Evolutionary conservation across 1,139 yeast genomes (phyloP).

Genomic region (Suhomyces kunorum): DNA sequence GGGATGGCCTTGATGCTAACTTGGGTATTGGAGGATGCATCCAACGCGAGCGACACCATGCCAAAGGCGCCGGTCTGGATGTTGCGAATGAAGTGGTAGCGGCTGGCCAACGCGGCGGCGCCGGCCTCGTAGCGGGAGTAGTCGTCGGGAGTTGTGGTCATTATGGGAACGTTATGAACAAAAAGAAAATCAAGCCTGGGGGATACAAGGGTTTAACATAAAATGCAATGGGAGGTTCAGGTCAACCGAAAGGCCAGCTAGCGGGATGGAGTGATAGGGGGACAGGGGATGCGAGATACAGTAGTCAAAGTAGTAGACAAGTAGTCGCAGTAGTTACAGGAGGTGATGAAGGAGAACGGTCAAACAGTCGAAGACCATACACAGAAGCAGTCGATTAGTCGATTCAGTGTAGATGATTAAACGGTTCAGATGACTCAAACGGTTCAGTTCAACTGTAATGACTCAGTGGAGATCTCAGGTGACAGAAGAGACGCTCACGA

Average conservation of each 20-base stretch:
- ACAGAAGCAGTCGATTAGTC: no score
- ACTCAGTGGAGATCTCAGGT: no score
- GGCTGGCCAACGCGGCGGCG: constrained; percentile 28
- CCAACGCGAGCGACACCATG: constrained; percentile 50
- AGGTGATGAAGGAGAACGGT: no score
- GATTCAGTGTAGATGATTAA: no score
- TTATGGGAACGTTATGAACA: constrained; percentile 12
- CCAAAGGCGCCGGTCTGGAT: constrained; percentile 58
- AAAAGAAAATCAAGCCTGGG: constrained; percentile 8
- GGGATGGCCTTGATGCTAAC: constrained; percentile 42
- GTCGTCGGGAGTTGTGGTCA: constrained; percentile 17
- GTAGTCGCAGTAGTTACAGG: background rate
- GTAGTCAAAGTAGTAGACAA: background rate
- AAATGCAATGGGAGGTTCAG: constrained; percentile 3
- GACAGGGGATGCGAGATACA: background rate
- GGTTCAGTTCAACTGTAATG: no score
- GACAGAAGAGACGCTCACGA: background rate
- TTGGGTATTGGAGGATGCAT: constrained; percentile 25
- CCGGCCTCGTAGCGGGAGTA: constrained; percentile 41
- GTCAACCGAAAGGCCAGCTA: constrained; percentile 6
- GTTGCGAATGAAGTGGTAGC: constrained; percentile 38
- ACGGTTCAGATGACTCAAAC: no score
- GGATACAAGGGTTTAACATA: constrained; percentile 1
- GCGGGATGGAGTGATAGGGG: background rate
- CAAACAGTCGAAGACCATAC: no score